Percentiles rank a stretch among this genome's conserved stretches.
Conservation (phyloP, 257 asterid species). For the Solanum dulcamara region DNA sequence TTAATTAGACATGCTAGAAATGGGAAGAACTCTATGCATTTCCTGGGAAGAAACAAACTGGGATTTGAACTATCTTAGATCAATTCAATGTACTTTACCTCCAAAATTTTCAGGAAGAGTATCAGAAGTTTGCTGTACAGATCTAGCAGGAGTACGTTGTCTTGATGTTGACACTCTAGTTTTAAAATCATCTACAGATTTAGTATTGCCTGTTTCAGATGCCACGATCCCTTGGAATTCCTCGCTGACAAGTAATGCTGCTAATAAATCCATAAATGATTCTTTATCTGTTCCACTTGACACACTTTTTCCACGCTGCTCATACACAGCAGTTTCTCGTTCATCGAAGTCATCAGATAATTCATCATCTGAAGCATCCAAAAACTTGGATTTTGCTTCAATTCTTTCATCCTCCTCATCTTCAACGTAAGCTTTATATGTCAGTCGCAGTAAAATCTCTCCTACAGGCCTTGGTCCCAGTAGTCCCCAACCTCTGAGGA, state of each 20-base stretch:
- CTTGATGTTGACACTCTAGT: slow-evolving; percentile 19
- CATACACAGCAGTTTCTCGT: slow-evolving; percentile 8
- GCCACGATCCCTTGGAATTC: slow-evolving; percentile 88
- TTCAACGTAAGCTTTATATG: slow-evolving; percentile 96
- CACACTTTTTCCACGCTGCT: slow-evolving; percentile 24
- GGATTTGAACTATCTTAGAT: background rate
- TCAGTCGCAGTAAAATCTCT: slow-evolving; percentile 72
- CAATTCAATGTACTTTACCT: slow-evolving; percentile 28
- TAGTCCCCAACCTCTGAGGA: slow-evolving; percentile 71
- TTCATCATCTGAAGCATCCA: slow-evolving; percentile 50
- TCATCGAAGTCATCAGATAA: slow-evolving; percentile 52
- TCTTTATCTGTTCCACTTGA: slow-evolving; percentile 40
- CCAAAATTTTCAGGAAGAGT: slow-evolving; percentile 28
- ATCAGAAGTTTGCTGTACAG: slow-evolving; percentile 26
- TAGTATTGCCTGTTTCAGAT: slow-evolving; percentile 52
- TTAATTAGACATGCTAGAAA: background rate
- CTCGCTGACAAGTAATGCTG: slow-evolving; percentile 81
- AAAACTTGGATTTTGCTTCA: slow-evolving; percentile 13
- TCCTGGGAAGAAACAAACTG: background rate
- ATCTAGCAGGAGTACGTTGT: slow-evolving; percentile 14
- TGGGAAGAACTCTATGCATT: background rate
- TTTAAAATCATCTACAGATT: slow-evolving; percentile 22
- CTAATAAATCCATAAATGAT: slow-evolving; percentile 71
- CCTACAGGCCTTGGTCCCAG: slow-evolving; percentile 74
- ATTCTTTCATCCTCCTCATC: slow-evolving; percentile 89